phyloP scores from a whole-genome alignment of 164 flowering plant species.

The Macadamia tetraphylla region DNA sequence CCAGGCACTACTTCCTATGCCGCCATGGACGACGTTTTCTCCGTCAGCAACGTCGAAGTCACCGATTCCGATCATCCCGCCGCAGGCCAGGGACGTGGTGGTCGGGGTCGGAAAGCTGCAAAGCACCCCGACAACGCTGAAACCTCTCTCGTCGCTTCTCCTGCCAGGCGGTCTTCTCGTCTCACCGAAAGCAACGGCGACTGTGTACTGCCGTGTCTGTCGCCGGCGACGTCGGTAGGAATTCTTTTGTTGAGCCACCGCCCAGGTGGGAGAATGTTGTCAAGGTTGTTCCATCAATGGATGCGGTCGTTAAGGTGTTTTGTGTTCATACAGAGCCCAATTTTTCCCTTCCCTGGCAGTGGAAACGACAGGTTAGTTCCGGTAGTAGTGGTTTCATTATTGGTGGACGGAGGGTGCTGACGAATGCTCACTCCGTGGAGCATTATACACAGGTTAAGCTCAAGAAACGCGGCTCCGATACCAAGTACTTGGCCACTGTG shows the following conservation, averaged over 20 bases:
- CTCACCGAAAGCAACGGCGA: slow-evolving; percentile 12
- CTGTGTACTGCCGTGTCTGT: neutral
- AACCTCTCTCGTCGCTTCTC: slow-evolving; percentile 2
- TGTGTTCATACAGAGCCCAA: slow-evolving; percentile 96
- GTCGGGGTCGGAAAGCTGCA: slow-evolving; percentile 38
- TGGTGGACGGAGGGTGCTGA: slow-evolving; percentile 74
- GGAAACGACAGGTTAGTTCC: slow-evolving; percentile 89
- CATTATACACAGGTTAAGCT: slow-evolving; percentile 96
- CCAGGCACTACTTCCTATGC: slow-evolving; percentile 7
- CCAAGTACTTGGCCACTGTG: slow-evolving; percentile 87
- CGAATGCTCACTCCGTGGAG: slow-evolving; percentile 98
- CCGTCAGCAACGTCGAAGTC: slow-evolving; percentile 27
- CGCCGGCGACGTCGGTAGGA: slow-evolving; percentile 9
- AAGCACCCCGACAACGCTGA: slow-evolving; percentile 5
- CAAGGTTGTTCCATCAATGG: slow-evolving; percentile 79
- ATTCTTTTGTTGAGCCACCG: slow-evolving; percentile 5
- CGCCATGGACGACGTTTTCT: slow-evolving; percentile 17
- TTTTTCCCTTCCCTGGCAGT: slow-evolving; percentile 97
- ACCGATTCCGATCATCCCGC: slow-evolving; percentile 12
- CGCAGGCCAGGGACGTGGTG: slow-evolving; percentile 32
- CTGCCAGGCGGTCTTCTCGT: slow-evolving; percentile 10
- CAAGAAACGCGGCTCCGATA: slow-evolving; percentile 94
- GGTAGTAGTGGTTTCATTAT: slow-evolving; percentile 93
- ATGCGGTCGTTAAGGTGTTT: slow-evolving; percentile 96
- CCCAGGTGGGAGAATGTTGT: slow-evolving; percentile 24